Evolutionary conservation across 176 grass and related monocot genomes (phyloP).

Genomic region (Cenchrus fungigraminus): DNA sequence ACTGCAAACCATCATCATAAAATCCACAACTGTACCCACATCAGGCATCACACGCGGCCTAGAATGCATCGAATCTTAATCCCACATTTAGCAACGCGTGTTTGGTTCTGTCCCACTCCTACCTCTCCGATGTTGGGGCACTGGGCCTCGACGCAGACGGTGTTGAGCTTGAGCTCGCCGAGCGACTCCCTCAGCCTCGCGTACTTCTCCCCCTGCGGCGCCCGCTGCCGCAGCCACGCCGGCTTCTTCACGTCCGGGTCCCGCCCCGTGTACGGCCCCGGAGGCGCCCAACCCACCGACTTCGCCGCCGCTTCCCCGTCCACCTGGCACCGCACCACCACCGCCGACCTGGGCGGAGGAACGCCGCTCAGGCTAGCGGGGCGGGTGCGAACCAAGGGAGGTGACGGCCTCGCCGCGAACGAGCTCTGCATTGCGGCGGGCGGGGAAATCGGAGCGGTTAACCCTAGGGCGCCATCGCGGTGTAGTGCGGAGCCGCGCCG

Average conservation of each 20-base stretch:
- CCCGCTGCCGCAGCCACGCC: conserved; percentile 83
- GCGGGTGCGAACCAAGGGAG: background rate
- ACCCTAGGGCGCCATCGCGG: conserved; percentile 27
- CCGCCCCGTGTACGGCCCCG: conserved; percentile 65
- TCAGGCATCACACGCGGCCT: background rate
- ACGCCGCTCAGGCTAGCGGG: background rate
- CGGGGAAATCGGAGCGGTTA: conserved; percentile 11
- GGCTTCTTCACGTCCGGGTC: conserved; percentile 75
- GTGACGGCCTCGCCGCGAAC: conserved; percentile 14
- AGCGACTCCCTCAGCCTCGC: conserved; percentile 62
- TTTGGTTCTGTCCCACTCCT: background rate
- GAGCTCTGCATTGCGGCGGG: conserved; percentile 46
- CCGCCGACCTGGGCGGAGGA: background rate
- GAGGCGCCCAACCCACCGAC: conserved; percentile 40
- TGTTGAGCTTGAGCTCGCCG: conserved; percentile 79
- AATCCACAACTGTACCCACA: background rate
- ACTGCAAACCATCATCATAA: conserved; percentile 33
- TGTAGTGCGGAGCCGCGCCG: background rate
- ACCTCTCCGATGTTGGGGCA: conserved; percentile 98
- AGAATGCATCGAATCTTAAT: too few relatives aligned
- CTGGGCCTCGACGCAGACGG: conserved; percentile 87
- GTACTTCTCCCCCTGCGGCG: conserved; percentile 80
- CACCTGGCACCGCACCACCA: conserved; percentile 43
- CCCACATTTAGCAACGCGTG: background rate
- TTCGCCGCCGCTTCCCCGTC: background rate